phyloP scores from a whole-genome alignment of 2,329 filamentous ascomycete species.

The Paraphaeosphaeria sporulosa region DNA sequence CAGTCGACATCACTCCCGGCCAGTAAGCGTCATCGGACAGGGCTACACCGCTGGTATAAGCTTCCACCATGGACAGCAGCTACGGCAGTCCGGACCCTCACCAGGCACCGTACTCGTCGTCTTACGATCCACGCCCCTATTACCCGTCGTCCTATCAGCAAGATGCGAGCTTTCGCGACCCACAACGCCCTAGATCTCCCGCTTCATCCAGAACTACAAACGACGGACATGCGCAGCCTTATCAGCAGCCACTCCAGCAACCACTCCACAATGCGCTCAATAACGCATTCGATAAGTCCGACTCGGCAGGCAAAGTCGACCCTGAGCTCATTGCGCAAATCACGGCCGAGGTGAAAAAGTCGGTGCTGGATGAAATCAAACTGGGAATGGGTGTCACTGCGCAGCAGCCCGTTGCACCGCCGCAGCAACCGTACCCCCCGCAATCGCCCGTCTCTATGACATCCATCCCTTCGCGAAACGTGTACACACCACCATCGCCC shows the following conservation, averaged over 20 bases:
- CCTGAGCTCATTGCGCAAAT: slow-evolving; percentile 69
- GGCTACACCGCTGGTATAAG: slow-evolving; percentile 22
- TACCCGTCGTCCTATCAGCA: slow-evolving; percentile 32
- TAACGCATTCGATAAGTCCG: slow-evolving; percentile 62
- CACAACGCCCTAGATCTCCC: slow-evolving; percentile 34
- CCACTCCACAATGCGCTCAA: slow-evolving; percentile 65
- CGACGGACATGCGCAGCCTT: slow-evolving; percentile 48
- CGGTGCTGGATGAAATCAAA: slow-evolving; percentile 57
- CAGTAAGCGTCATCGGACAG: slow-evolving; percentile 29
- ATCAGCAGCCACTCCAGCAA: slow-evolving; percentile 57
- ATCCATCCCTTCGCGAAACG: slow-evolving; percentile 56
- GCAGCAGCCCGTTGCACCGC: slow-evolving; percentile 38
- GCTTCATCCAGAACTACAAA: slow-evolving; percentile 43
- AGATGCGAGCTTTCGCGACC: slow-evolving; percentile 33
- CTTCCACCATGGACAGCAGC: slow-evolving; percentile 24
- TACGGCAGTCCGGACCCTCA: slow-evolving; percentile 29
- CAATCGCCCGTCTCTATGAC: slow-evolving; percentile 55
- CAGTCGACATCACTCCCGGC: slow-evolving; percentile 16
- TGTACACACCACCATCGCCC: slow-evolving; percentile 66
- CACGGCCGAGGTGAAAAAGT: slow-evolving; percentile 63
- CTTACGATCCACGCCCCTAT: slow-evolving; percentile 30
- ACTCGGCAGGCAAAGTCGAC: slow-evolving; percentile 60
- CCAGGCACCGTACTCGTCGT: slow-evolving; percentile 23
- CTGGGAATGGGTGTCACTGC: slow-evolving; percentile 40
- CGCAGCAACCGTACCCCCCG: slow-evolving; percentile 47